Conservation (phyloP, 73 alveolate genomes). For the Paramecium primaurelia region DNA sequence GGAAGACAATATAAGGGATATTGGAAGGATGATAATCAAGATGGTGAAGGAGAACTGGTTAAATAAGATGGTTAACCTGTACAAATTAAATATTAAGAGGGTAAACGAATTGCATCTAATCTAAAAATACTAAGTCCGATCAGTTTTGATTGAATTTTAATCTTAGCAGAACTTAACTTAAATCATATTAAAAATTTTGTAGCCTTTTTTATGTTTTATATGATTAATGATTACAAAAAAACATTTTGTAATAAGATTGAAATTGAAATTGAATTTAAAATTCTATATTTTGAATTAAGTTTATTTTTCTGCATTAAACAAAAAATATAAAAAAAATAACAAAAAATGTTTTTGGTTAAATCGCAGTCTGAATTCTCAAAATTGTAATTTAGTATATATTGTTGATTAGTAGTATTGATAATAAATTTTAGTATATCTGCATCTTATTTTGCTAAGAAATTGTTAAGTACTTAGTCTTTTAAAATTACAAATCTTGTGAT, state of each 20-base stretch:
- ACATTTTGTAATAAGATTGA: neutral
- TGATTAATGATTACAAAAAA: no score
- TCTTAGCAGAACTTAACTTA: neutral
- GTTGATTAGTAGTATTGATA: neutral
- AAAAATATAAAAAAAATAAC: no score
- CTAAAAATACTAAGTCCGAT: neutral
- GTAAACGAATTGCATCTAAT: neutral
- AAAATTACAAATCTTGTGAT: neutral
- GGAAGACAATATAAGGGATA: slow-evolving; percentile 56
- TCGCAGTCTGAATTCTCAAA: neutral
- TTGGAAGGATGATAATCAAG: neutral
- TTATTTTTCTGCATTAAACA: neutral
- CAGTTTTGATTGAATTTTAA: neutral
- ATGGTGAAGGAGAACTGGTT: neutral
- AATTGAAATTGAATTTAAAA: neutral
- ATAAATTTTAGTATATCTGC: no score
- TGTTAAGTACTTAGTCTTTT: no score
- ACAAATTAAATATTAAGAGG: neutral
- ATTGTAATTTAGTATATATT: neutral
- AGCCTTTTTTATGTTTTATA: no score
- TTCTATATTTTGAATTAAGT: neutral
- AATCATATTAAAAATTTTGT: neutral
- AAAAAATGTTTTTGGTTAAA: neutral
- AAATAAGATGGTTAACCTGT: neutral
- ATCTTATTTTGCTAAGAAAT: no score